Percentiles rank a stretch among this genome's conserved stretches.
These are phyloP conservation scores for Aschersonia sp. DNA, from an alignment of 2,329 filamentous ascomycete species.

Conservation along the genomic window DNA sequence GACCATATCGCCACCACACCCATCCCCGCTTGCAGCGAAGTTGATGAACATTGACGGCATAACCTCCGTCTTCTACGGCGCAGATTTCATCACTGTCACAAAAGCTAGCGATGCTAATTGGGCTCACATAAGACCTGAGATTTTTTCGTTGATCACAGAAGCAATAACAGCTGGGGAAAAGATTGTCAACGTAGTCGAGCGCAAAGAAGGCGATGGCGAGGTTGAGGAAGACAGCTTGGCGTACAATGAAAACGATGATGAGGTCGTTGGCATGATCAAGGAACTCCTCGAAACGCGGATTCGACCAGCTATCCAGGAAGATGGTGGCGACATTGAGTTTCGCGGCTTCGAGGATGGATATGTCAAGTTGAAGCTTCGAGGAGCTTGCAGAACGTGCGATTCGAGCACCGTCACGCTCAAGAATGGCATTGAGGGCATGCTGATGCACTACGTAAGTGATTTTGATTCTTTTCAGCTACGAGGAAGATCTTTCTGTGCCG, in stretches of 20 bases:
- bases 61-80: conserved; percentile 86
- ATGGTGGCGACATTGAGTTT: conserved; percentile 95
- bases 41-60: conserved; percentile 90
- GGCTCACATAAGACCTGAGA: conserved; percentile 89
- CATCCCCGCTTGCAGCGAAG: conserved; percentile 79
- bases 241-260: conserved; percentile 82
- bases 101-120: conserved; percentile 81
- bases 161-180: conserved; percentile 70
- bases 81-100: conserved; percentile 93
- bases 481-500: too few relatives aligned
- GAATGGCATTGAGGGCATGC: conserved; percentile 96
- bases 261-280: conserved; percentile 97
- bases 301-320: conserved; percentile 89
- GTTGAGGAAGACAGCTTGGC: conserved; percentile 53
- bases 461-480: too few relatives aligned
- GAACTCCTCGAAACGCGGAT: conserved; percentile 92
- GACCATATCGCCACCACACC: conserved; percentile 76
- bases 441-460: conserved; percentile 79
- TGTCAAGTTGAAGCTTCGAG: conserved; percentile 76
- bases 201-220: conserved; percentile 33
- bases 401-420: conserved; percentile 93
- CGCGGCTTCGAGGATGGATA: conserved; percentile 72
- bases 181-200: conserved; percentile 60
- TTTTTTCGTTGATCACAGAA: conserved; percentile 92
- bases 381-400: conserved; percentile 90